phyloP scores from a whole-genome alignment of 441 rosid species.

The Syzygium syzygioides region DNA sequence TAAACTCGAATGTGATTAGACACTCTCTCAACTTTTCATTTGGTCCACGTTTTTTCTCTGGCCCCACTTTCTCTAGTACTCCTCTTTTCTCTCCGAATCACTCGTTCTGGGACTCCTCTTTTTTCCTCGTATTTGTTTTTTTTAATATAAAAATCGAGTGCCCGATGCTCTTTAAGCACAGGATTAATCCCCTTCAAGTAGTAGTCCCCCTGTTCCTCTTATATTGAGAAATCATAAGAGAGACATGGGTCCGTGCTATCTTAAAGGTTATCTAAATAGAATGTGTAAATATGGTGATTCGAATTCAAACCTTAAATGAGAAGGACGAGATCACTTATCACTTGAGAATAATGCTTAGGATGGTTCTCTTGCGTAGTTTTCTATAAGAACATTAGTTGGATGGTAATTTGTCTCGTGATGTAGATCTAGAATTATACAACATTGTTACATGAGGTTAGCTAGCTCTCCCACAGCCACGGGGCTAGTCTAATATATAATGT shows the following conservation, averaged over 20 bases:
- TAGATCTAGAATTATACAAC: background rate
- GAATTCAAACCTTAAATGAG: background rate
- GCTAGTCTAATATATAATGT: background rate
- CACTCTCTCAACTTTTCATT: background rate
- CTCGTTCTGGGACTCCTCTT: background rate
- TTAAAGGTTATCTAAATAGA: background rate
- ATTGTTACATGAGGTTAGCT: background rate
- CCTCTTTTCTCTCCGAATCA: background rate
- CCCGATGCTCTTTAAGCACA: background rate
- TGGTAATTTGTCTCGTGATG: background rate
- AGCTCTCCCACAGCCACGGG: background rate
- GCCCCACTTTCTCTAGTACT: background rate
- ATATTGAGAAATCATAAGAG: background rate
- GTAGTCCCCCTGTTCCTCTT: background rate
- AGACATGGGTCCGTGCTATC: background rate
- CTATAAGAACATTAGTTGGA: background rate
- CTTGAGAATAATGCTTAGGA: background rate
- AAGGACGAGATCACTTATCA: background rate
- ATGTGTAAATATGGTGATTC: fast-evolving
- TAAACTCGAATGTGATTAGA: background rate
- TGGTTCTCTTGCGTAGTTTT: background rate
- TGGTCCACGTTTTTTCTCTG: background rate
- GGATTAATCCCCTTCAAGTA: background rate
- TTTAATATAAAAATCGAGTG: background rate
- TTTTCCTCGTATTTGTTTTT: background rate